These are phyloP conservation scores for Colletotrichum endophyticum DNA, from an alignment of 2,329 filamentous ascomycete genomes.

Conservation along the genomic window DNA sequence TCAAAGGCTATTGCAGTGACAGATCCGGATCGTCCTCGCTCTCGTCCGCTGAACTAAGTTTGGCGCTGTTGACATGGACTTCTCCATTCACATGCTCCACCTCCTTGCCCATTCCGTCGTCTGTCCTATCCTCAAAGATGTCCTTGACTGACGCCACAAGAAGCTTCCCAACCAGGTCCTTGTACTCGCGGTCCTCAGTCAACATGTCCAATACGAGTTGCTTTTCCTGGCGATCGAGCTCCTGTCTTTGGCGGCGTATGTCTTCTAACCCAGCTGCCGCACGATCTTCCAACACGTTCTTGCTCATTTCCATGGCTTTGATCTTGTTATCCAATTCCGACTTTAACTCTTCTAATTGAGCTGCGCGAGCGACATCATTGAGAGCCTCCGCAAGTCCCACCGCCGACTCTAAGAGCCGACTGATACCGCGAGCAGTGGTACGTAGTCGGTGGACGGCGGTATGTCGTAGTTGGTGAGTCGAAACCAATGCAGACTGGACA, in stretches of 20 bases:
- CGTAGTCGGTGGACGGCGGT: slow-evolving; percentile 35
- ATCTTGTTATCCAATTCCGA: slow-evolving; percentile 31
- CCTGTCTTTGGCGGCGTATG: slow-evolving; percentile 36
- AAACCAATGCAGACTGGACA: neutral
- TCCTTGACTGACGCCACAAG: slow-evolving; percentile 30
- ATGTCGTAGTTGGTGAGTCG: slow-evolving; percentile 26
- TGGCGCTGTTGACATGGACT: neutral
- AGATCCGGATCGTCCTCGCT: neutral
- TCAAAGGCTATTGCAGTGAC: neutral
- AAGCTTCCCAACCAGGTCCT: slow-evolving; percentile 29
- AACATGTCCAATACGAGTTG: slow-evolving; percentile 30
- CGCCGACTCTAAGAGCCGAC: slow-evolving; percentile 31
- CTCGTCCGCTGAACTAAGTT: neutral
- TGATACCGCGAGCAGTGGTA: slow-evolving; percentile 28
- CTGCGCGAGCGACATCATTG: slow-evolving; percentile 29
- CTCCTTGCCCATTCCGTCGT: neutral
- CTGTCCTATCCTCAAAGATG: neutral
- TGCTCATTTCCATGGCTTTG: slow-evolving; percentile 35
- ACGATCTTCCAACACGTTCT: slow-evolving; percentile 34
- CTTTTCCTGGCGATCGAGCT: slow-evolving; percentile 37
- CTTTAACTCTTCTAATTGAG: slow-evolving; percentile 31
- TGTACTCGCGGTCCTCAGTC: slow-evolving; percentile 32
- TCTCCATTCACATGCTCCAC: neutral
- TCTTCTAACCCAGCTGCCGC: slow-evolving; percentile 29
- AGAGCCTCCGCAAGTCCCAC: slow-evolving; percentile 30